Evolutionary conservation across 2,329 filamentous ascomycete genomes (phyloP).

Genomic region (Hypomyces perniciosus): DNA sequence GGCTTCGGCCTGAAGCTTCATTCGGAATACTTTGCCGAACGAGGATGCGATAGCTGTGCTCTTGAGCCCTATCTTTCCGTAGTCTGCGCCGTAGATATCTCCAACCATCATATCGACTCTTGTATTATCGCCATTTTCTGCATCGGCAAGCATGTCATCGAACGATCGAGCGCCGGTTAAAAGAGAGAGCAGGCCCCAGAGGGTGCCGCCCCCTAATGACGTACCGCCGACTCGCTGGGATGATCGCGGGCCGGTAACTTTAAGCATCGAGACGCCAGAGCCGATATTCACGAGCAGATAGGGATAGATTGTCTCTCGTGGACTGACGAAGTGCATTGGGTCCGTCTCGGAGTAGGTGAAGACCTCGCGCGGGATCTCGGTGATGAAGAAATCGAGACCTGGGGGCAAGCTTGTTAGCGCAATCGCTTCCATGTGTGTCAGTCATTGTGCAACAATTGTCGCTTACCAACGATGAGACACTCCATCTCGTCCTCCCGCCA

Average conservation of each 20-base stretch:
- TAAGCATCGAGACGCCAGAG: conserved; percentile 94
- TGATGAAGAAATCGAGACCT: conserved; percentile 98
- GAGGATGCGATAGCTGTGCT: conserved; percentile 92
- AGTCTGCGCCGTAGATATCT: conserved; percentile 95
- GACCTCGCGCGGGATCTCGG: conserved; percentile 92
- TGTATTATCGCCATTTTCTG: conserved; percentile 84
- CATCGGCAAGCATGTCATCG: conserved; percentile 92
- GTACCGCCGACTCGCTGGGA: conserved; percentile 92
- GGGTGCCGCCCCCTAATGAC: conserved; percentile 89
- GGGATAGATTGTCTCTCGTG: conserved; percentile 79
- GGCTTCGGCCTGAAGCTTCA: conserved; percentile 78
- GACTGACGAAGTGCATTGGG: conserved; percentile 81
- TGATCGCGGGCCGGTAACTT: conserved; percentile 81
- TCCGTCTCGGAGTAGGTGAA: conserved; percentile 92
- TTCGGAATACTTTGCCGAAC: conserved; percentile 93
- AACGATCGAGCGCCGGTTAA: conserved; percentile 93
- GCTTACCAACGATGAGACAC: conserved; percentile 83
- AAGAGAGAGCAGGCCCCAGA: conserved; percentile 90
- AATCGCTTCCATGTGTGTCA: not conserved
- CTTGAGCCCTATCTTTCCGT: conserved; percentile 93
- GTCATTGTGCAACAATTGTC: not conserved
- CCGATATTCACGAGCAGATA: conserved; percentile 98
- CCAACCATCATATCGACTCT: conserved; percentile 95
- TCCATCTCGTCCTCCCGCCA: conserved; percentile 97
- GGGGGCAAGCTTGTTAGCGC: not conserved